phyloP scores from a whole-genome alignment of 2,329 filamentous ascomycete genomes.

The Neonectria neomacrospora region DNA sequence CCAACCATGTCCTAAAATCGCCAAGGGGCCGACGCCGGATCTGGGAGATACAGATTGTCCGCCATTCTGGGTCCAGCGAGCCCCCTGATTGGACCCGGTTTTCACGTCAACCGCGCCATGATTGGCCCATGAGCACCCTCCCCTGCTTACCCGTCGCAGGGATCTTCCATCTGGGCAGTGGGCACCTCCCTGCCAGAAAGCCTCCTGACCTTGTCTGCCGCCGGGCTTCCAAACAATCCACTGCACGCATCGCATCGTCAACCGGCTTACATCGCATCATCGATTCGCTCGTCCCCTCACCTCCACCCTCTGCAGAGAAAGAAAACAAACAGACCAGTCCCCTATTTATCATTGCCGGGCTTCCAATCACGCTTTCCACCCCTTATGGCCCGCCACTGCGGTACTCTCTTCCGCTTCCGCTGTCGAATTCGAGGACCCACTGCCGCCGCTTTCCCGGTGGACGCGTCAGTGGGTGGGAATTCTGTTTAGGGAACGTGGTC shows the following conservation, averaged over 20 bases:
- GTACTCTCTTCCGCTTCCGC: constrained; percentile 11
- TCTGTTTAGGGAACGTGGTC: constrained; percentile 44
- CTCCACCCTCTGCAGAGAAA: neutral
- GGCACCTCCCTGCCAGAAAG: constrained; percentile 4
- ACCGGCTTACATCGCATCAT: constrained; percentile 5
- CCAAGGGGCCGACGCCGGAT: constrained; percentile 7
- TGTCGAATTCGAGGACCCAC: constrained; percentile 32
- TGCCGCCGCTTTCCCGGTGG: constrained; percentile 32
- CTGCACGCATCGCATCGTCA: neutral
- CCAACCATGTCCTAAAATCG: constrained; percentile 18
- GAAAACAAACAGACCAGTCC: neutral
- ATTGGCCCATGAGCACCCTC: constrained; percentile 31
- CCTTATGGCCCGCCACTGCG: neutral
- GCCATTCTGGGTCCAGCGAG: constrained; percentile 20
- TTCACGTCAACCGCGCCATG: constrained; percentile 3
- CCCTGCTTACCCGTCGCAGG: constrained; percentile 1
- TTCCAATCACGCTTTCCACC: neutral
- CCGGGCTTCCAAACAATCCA: neutral
- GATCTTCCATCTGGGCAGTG: neutral
- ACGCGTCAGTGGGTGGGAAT: constrained; percentile 43
- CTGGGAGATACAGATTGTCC: constrained; percentile 29
- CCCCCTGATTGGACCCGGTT: constrained; percentile 32
- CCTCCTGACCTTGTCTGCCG: constrained; percentile 6
- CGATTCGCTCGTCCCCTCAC: neutral
- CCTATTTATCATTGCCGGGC: neutral